Evolutionary conservation across 495 filamentous ascomycete genomes (phyloP).

Genomic region (Staphylotrichum longicolle): DNA sequence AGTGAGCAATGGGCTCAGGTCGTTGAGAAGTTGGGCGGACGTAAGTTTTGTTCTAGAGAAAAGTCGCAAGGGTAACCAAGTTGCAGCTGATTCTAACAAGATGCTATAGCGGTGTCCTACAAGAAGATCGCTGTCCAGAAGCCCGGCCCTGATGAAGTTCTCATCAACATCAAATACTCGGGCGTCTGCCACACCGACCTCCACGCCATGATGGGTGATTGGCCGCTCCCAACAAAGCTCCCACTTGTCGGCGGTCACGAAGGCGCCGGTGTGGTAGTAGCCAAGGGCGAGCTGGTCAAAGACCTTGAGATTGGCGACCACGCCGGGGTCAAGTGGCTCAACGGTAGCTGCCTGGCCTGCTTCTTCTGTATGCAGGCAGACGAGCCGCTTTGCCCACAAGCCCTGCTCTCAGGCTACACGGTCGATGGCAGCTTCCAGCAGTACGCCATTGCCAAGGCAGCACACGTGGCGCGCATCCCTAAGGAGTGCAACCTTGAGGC

Average conservation of each 20-base stretch:
- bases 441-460: slow-evolving; percentile 82
- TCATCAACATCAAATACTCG: slow-evolving; percentile 87
- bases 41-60: too few relatives aligned
- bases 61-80: background rate
- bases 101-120: slow-evolving; percentile 58
- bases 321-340: slow-evolving; percentile 89
- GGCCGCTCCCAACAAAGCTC: slow-evolving; percentile 75
- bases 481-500: slow-evolving; percentile 72
- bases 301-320: slow-evolving; percentile 76
- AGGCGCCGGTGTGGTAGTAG: slow-evolving; percentile 82
- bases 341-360: slow-evolving; percentile 76
- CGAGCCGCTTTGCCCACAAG: slow-evolving; percentile 71
- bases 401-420: slow-evolving; percentile 79
- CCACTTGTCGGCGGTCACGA: slow-evolving; percentile 93
- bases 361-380: slow-evolving; percentile 70
- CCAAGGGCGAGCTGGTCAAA: slow-evolving; percentile 66
- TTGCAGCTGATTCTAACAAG: slow-evolving; percentile 18
- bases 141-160: slow-evolving; percentile 82
- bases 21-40: slow-evolving; percentile 71
- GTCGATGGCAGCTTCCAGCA: slow-evolving; percentile 93
- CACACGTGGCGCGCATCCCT: slow-evolving; percentile 75
- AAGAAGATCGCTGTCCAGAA: slow-evolving; percentile 78
- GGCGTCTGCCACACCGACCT: slow-evolving; percentile 92
- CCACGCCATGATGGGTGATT: slow-evolving; percentile 84
- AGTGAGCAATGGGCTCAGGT: slow-evolving; percentile 85